Evolutionary conservation across 495 filamentous ascomycete species (phyloP).

Genomic region (Penicillium pancosmium): DNA sequence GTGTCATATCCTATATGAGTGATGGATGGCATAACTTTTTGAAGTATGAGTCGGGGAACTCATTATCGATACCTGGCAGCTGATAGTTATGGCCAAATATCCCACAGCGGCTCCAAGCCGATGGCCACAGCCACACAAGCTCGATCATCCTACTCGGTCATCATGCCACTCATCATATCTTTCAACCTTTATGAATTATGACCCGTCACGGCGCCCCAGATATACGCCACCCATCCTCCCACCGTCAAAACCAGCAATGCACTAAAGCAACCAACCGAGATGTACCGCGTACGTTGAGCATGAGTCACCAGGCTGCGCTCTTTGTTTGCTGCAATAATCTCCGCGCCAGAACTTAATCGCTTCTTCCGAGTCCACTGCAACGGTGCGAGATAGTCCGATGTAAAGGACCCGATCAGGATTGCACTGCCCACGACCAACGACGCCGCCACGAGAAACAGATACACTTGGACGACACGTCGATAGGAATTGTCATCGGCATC

Average conservation of each 20-base stretch:
- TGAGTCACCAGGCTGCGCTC: conserved; percentile 29
- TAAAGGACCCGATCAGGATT: conserved; percentile 30
- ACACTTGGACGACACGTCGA: conserved; percentile 41
- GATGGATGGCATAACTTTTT: not conserved
- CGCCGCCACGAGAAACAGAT: conserved; percentile 38
- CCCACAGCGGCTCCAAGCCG: not conserved
- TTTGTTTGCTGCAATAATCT: conserved; percentile 31
- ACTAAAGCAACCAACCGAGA: conserved; percentile 37
- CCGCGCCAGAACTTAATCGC: conserved; percentile 32
- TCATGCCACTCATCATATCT: not conserved
- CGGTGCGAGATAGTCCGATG: conserved; percentile 29
- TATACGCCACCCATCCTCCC: conserved; percentile 47
- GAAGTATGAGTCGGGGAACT: not conserved
- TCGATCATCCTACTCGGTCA: not conserved
- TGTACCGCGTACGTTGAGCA: conserved; percentile 20
- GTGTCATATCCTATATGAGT: no score
- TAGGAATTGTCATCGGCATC: conserved; percentile 46
- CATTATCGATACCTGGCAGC: not conserved
- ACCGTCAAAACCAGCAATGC: conserved; percentile 31
- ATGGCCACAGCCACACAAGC: not conserved
- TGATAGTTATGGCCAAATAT: not conserved
- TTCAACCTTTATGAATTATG: conserved; percentile 29
- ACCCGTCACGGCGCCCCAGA: conserved; percentile 47
- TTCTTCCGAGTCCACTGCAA: conserved; percentile 49
- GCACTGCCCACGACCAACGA: conserved; percentile 33